A percentile compares a stretch with the other conserved stretches of the same genome.
These are phyloP conservation scores for Leccinum longicurvipes DNA, from an alignment of 768 basidiomycete genomes.

Conservation along the genomic window DNA sequence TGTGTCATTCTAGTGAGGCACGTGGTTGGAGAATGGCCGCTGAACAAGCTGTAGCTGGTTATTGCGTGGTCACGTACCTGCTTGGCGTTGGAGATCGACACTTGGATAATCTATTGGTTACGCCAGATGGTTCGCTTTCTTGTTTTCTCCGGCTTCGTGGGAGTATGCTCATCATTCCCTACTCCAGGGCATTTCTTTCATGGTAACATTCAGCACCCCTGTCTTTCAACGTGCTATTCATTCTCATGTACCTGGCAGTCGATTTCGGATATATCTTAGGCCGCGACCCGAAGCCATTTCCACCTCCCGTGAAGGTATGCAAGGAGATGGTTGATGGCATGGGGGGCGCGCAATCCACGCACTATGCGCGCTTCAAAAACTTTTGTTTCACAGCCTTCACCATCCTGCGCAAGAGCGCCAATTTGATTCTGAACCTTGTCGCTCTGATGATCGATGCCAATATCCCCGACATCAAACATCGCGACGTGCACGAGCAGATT, in stretches of 20 bases:
- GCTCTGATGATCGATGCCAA: slow-evolving; percentile 97
- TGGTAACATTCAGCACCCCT: slow-evolving; percentile 44
- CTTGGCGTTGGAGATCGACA: slow-evolving; percentile 97
- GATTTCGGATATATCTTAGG: slow-evolving; percentile 99
- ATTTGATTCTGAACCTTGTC: slow-evolving; percentile 93
- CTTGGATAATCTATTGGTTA: slow-evolving; percentile 88
- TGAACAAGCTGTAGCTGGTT: slow-evolving; percentile 66
- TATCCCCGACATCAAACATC: slow-evolving; percentile 94
- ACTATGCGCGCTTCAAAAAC: slow-evolving; percentile 94
- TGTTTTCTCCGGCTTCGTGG: not conserved
- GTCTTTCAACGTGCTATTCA: slow-evolving; percentile 5
- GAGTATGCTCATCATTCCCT: not conserved
- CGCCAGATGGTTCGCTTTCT: slow-evolving; percentile 72
- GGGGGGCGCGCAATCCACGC: slow-evolving; percentile 95
- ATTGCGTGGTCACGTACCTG: slow-evolving; percentile 95
- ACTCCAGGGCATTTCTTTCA: slow-evolving; percentile 89
- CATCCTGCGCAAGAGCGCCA: slow-evolving; percentile 93
- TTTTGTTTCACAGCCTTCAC: slow-evolving; percentile 98
- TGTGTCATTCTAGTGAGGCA: slow-evolving; percentile 27
- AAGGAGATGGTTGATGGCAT: slow-evolving; percentile 99
- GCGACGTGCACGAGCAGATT: slow-evolving; percentile 83
- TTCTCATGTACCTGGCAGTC: slow-evolving; percentile 44
- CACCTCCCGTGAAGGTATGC: slow-evolving; percentile 97
- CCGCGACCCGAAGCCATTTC: slow-evolving; percentile 95
- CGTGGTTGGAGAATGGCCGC: not conserved